Evolutionary conservation across 352 stramenopile species (phyloP).

Genomic region (Elongisporangium senticosum): DNA sequence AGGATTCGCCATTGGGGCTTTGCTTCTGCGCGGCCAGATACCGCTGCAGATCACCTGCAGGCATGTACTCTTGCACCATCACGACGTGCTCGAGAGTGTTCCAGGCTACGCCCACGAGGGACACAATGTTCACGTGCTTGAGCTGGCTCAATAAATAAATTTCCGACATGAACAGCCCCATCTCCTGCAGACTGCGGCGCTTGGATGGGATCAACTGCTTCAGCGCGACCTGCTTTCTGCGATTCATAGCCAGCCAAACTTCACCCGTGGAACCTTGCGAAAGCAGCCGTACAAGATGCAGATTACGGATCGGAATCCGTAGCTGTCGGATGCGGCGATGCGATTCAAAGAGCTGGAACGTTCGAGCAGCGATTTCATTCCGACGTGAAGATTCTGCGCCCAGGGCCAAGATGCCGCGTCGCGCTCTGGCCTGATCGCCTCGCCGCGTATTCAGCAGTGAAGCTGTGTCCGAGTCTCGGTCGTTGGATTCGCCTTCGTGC

Average conservation of each 20-base stretch:
- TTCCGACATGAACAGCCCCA: slow-evolving; percentile 70
- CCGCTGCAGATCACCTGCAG: slow-evolving; percentile 56
- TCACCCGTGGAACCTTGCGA: slow-evolving; percentile 53
- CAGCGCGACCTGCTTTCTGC: slow-evolving; percentile 41
- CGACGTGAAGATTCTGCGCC: slow-evolving; percentile 14
- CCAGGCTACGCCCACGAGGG: slow-evolving; percentile 55
- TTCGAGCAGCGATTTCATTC: slow-evolving; percentile 52
- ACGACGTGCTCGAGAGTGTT: slow-evolving; percentile 64
- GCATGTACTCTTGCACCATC: slow-evolving; percentile 77
- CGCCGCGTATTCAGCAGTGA: neutral
- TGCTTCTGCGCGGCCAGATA: slow-evolving; percentile 28
- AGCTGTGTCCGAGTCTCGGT: neutral
- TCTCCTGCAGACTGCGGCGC: slow-evolving; percentile 45
- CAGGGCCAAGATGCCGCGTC: neutral
- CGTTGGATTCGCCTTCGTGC: neutral
- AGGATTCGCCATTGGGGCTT: slow-evolving; percentile 11
- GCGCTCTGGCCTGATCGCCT: neutral
- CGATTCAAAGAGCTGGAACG: slow-evolving; percentile 61
- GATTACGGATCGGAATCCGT: slow-evolving; percentile 41
- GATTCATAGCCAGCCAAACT: slow-evolving; percentile 63
- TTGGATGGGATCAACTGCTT: slow-evolving; percentile 63
- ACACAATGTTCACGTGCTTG: slow-evolving; percentile 61
- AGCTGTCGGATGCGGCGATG: slow-evolving; percentile 49
- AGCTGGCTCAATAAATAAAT: slow-evolving; percentile 72
- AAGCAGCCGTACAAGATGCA: slow-evolving; percentile 48